Percentiles rank a stretch among this genome's conserved stretches.
phyloP scores from a whole-genome alignment of 305 asterid genomes.

The Andrographis paniculata region DNA sequence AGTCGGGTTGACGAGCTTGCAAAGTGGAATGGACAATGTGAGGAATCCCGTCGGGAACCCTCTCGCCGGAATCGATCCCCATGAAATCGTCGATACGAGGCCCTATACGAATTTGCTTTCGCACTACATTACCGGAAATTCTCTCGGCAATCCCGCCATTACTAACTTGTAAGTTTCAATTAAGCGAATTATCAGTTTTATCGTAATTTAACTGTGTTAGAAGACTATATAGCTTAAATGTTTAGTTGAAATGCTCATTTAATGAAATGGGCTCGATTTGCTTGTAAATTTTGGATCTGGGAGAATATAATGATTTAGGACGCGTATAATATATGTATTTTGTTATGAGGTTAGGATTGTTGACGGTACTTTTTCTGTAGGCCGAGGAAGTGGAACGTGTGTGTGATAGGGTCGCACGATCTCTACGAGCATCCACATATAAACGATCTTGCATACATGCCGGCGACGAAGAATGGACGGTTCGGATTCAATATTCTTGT shows the following conservation, averaged over 20 bases:
- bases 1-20: constrained; percentile 86
- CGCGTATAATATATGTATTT: too few species aligned
- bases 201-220: too few species aligned
- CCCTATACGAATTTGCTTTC: constrained; percentile 67
- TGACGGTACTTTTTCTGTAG: constrained; percentile 28
- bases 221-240: too few species aligned
- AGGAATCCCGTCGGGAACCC: constrained; percentile 96
- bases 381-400: constrained; percentile 98
- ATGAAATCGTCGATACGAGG: constrained; percentile 81
- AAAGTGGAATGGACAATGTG: constrained; percentile 97
- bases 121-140: constrained; percentile 63
- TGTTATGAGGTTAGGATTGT: neutral
- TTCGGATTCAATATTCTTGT: constrained; percentile 88
- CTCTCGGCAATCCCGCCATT: constrained; percentile 65
- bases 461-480: constrained; percentile 66
- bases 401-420: constrained; percentile 90
- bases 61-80: constrained; percentile 75
- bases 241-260: too few species aligned
- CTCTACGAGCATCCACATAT: constrained; percentile 97
- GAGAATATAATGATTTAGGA: too few species aligned
- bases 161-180: constrained; percentile 54
- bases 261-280: too few species aligned
- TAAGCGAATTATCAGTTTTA: too few species aligned
- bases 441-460: constrained; percentile 95
- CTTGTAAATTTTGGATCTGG: too few species aligned